Evolutionary conservation across 805 yeast species (phyloP).

Genomic region (Wickerhamomyces pijperi): DNA sequence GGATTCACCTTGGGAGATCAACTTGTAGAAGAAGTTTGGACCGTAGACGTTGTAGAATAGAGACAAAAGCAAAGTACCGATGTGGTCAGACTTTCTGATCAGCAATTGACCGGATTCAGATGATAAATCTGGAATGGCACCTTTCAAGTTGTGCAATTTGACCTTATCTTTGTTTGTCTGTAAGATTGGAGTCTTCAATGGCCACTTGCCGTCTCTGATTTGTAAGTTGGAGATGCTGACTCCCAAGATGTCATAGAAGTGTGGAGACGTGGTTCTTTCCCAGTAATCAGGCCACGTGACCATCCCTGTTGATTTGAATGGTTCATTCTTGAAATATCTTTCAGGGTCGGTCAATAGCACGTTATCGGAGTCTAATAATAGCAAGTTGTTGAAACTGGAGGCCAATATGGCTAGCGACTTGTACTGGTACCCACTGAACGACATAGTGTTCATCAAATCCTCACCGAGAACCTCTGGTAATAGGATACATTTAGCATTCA

Average conservation of each 20-base stretch:
- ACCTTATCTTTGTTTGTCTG: constrained; percentile 18
- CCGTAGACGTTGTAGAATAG: constrained; percentile 60
- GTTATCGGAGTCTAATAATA: constrained; percentile 71
- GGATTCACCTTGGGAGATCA: constrained; percentile 61
- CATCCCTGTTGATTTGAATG: constrained; percentile 38
- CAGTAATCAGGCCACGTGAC: constrained; percentile 73
- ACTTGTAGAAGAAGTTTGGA: constrained; percentile 53
- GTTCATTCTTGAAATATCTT: constrained; percentile 28
- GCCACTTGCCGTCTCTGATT: constrained; percentile 16
- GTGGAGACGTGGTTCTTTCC: constrained; percentile 59
- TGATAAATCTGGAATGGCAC: constrained; percentile 56
- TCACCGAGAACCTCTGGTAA: constrained; percentile 53
- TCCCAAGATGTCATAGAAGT: constrained; percentile 42
- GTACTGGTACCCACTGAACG: constrained; percentile 54
- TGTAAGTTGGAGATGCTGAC: constrained; percentile 19
- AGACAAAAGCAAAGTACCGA: constrained; percentile 45
- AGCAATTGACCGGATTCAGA: constrained; percentile 64
- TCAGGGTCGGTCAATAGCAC: constrained; percentile 39
- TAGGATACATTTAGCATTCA: constrained; percentile 55
- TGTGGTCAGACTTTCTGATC: constrained; percentile 47
- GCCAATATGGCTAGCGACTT: constrained; percentile 65
- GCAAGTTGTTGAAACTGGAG: constrained; percentile 64
- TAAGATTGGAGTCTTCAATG: constrained; percentile 5
- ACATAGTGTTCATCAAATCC: constrained; percentile 34
- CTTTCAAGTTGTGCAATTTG: constrained; percentile 49